Evolutionary conservation across 371 early-diverging fungal genomes (phyloP).

Genomic region (Haplosporangium sp.): DNA sequence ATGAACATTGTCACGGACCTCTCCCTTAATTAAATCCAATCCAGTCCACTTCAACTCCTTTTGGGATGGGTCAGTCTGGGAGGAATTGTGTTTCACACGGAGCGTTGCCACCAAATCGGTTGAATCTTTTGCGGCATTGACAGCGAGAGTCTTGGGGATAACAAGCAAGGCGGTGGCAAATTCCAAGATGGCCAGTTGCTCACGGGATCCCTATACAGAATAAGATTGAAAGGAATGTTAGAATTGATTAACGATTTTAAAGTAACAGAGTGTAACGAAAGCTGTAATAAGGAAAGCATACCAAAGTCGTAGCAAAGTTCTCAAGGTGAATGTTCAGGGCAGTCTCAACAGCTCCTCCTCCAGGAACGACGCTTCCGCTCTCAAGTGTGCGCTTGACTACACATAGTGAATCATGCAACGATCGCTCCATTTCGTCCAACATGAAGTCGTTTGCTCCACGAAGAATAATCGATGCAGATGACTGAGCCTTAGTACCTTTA

Average conservation of each 20-base stretch:
- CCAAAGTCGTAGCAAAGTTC: constrained; percentile 94
- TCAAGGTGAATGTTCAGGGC: constrained; percentile 98
- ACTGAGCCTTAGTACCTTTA: constrained; percentile 94
- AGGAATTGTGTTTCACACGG: constrained; percentile 93
- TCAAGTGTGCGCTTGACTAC: constrained; percentile 99
- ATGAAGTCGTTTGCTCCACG: constrained; percentile 99
- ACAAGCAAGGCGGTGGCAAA: constrained; percentile 97
- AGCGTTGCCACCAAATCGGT: constrained; percentile 98
- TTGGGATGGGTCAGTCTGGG: constrained; percentile 77
- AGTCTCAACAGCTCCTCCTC: constrained; percentile 99
- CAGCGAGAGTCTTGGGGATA: constrained; percentile 98
- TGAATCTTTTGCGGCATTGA: constrained; percentile 99
- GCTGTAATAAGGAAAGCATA: constrained; percentile 40
- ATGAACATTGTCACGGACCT: constrained; percentile 94
- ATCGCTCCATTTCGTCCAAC: constrained; percentile 99
- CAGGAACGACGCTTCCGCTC: constrained; percentile 97
- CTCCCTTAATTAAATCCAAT: constrained; percentile 95
- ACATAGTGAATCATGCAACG: constrained; percentile 97
- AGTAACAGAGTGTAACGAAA: neutral
- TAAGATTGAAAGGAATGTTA: neutral
- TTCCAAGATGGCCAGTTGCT: constrained; percentile 99
- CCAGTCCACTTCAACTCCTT: constrained; percentile 89
- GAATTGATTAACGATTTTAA: neutral
- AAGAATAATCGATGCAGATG: constrained; percentile 93
- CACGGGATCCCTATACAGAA: constrained; percentile 69